Evolutionary conservation across 1,284 basidiomycete genomes (phyloP).

Genomic region (Apiotrichum veenhuisii): DNA sequence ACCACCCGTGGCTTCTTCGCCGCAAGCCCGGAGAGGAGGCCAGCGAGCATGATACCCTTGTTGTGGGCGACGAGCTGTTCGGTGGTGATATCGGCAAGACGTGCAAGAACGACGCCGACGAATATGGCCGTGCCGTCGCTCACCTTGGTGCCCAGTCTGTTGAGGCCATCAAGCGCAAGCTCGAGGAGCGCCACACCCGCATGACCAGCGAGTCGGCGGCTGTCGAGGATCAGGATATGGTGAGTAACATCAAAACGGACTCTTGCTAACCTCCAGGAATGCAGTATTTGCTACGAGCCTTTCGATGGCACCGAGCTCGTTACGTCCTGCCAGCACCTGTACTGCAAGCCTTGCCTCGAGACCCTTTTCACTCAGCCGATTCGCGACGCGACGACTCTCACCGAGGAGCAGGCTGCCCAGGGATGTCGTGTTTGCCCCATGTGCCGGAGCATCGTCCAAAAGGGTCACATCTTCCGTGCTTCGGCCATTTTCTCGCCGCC

Average conservation of each 20-base stretch:
- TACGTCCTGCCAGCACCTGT: conserved; percentile 43
- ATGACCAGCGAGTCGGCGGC: conserved; percentile 8
- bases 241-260: conserved; percentile 7
- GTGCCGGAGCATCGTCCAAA: conserved; percentile 37
- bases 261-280: conserved; percentile 23
- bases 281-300: conserved; percentile 41
- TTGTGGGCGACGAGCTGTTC: conserved; percentile 37
- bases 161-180: conserved; percentile 23
- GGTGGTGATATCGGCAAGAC: conserved; percentile 17
- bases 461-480: conserved; percentile 34
- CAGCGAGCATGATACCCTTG: conserved; percentile 25
- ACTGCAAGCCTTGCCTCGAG: conserved; percentile 40
- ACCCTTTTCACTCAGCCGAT: conserved; percentile 32
- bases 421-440: conserved; percentile 42
- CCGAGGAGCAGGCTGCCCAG: conserved; percentile 28
- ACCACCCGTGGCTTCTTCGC: conserved; percentile 43
- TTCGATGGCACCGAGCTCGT: conserved; percentile 35
- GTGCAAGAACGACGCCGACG: conserved; percentile 25
- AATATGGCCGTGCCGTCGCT: conserved; percentile 28
- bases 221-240: conserved; percentile 10
- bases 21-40: conserved; percentile 28
- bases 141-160: conserved; percentile 29
- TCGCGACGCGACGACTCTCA: conserved; percentile 23
- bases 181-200: conserved; percentile 28
- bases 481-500: conserved; percentile 37